Percentiles rank a stretch among this genome's conserved stretches.
phyloP scores from a whole-genome alignment of 805 yeast genomes.

The Lipomyces starkeyi region DNA sequence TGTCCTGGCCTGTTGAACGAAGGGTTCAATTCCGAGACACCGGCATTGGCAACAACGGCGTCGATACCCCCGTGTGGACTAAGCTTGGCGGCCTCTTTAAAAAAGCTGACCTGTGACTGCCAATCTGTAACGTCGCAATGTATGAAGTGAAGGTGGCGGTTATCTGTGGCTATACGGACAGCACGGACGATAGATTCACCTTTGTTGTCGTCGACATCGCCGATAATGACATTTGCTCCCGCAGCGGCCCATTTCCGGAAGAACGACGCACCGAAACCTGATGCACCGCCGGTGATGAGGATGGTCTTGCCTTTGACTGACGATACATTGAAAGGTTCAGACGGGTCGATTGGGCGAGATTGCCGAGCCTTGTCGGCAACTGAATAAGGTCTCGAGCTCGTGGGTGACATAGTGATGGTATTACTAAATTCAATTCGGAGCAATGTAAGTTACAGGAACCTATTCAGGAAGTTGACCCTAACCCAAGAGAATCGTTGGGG shows the following conservation, averaged over 20 bases:
- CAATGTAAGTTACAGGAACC: too few relatives aligned
- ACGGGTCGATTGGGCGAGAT: not conserved
- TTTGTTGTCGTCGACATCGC: not conserved
- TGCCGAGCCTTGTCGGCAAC: not conserved
- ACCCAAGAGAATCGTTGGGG: too few relatives aligned
- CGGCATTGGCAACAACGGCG: constrained; percentile 27
- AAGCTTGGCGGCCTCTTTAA: constrained; percentile 19
- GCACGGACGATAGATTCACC: constrained; percentile 1
- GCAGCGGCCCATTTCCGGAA: not conserved
- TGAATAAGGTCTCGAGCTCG: not conserved
- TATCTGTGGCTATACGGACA: not conserved
- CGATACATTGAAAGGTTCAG: not conserved
- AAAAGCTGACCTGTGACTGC: constrained; percentile 20
- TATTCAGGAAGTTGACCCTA: too few relatives aligned
- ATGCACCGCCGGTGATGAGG: constrained; percentile 15
- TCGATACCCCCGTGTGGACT: constrained; percentile 13
- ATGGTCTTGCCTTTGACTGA: constrained; percentile 40
- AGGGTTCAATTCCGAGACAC: constrained; percentile 16
- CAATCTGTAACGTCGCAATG: constrained; percentile 21
- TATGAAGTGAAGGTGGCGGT: not conserved
- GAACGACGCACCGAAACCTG: constrained; percentile 13
- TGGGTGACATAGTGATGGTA: too few relatives aligned
- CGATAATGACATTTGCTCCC: constrained; percentile 13
- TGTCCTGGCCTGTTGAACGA: constrained; percentile 10
- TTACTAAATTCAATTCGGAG: too few relatives aligned